phyloP scores from a whole-genome alignment of 2,329 filamentous ascomycete species.

The Fusarium floridanum region DNA sequence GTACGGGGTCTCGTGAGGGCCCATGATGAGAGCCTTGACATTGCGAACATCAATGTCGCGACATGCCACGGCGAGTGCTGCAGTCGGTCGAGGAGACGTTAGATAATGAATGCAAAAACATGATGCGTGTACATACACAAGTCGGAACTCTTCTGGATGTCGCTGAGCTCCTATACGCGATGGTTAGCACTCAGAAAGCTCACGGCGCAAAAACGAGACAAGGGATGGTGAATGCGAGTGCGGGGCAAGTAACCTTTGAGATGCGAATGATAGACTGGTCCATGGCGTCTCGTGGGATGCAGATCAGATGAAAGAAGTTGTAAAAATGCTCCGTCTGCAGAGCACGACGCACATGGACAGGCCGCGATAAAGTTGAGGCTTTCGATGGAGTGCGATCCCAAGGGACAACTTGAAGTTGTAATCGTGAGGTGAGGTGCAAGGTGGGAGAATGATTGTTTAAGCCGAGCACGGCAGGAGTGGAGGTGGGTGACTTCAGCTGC shows the following conservation, averaged over 20 bases:
- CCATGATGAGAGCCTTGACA: slow-evolving; percentile 89
- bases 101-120: slow-evolving; percentile 3
- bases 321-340: slow-evolving; percentile 4
- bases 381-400: slow-evolving; percentile 3
- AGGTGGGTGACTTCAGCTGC: slow-evolving; percentile 17
- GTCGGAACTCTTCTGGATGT: slow-evolving; percentile 86
- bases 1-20: slow-evolving; percentile 94
- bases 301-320: slow-evolving; percentile 14
- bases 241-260: slow-evolving; percentile 72
- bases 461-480: slow-evolving; percentile 36
- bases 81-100: slow-evolving; percentile 5
- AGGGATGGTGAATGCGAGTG: slow-evolving; percentile 30
- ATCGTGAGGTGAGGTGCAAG: slow-evolving; percentile 28
- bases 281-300: slow-evolving; percentile 47
- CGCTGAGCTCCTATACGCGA: slow-evolving; percentile 77
- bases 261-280: slow-evolving; percentile 92
- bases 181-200: slow-evolving; percentile 30
- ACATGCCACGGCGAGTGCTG: slow-evolving; percentile 88
- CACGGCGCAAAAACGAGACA: slow-evolving; percentile 32
- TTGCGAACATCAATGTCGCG: slow-evolving; percentile 90
- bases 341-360: slow-evolving; percentile 33
- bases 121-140: slow-evolving; percentile 72
- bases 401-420: slow-evolving; percentile 20
- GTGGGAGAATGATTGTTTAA: slow-evolving; percentile 20
- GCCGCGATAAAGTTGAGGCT: slow-evolving; percentile 8